Base-by-base conservation (phyloP, 108 stramenopile species). In the Cyclostephanos tholiformis region DNA sequence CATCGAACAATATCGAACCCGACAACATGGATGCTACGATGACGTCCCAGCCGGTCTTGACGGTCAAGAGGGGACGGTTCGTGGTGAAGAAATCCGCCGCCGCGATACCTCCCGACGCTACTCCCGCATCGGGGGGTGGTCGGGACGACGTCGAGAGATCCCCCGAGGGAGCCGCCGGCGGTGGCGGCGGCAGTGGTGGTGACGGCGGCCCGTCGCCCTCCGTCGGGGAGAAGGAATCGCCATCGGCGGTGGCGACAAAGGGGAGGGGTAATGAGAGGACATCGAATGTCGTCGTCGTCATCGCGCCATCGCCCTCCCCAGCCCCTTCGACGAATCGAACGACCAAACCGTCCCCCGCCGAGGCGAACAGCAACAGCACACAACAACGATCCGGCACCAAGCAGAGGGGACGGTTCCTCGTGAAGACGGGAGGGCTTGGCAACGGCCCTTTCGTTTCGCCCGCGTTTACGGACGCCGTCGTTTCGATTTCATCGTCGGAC, bases 391-490 rank as follows among this genome's bases (percentile, higher is more conserved):
- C 39, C 16, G n/a, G 63, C 20, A 67, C 56, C 2, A 79, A 79
- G 35, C 70, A 79, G 65, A 79, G 61, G 71, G 71, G 71, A 32
- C 39, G 71, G 11, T 71, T 71, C 46, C 41, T 58, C 13, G 60
- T 71, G 6, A 71, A 71, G 30, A 59, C 71, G 38, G 71, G 77
- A 44, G 70, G 64, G n/a, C n/a, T n/a, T n/a, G n/a, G n/a, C n/a
- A n/a, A n/a, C n/a, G n/a, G n/a, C n/a, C n/a, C n/a, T n/a, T n/a
- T n/a, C n/a, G n/a, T n/a, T n/a, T n/a, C n/a, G n/a, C n/a, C n/a
- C n/a, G n/a, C n/a, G n/a, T n/a, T n/a, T n/a, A n/a, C n/a, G n/a
- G n/a, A n/a, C n/a, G n/a, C n/a, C n/a, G n/a, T n/a, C 16, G 53
- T 9, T 50, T 8, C 17, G 22, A 71, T 66, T 25, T 22, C 65